Conservation (phyloP, 75 land plant genomes). For the Cupressus sempervirens region DNA sequence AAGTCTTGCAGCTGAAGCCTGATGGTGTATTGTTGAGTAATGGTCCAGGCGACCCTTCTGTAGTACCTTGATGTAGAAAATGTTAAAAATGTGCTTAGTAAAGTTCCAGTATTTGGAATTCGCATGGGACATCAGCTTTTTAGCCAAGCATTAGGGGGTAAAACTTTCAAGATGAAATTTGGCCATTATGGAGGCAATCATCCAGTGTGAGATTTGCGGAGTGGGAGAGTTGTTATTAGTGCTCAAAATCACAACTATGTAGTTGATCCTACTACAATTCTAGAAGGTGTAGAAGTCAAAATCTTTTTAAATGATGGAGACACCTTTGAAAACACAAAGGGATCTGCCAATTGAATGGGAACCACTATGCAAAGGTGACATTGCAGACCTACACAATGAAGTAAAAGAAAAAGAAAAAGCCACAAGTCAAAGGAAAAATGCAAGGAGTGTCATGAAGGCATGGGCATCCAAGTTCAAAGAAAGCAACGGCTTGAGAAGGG, state of each 20-base stretch:
- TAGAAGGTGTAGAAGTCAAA: conserved; percentile 83
- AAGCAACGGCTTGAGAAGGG: too few relatives aligned
- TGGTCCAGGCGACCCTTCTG: conserved; percentile 97
- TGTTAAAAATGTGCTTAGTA: conserved; percentile 72
- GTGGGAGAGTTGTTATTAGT: conserved; percentile 87
- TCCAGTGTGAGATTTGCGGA: conserved; percentile 73
- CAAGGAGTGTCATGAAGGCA: too few relatives aligned
- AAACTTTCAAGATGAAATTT: conserved; percentile 95
- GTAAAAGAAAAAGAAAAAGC: too few relatives aligned
- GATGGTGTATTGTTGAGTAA: conserved; percentile 96
- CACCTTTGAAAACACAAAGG: too few relatives aligned
- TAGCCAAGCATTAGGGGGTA: conserved; percentile 94
- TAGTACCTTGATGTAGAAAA: conserved; percentile 93
- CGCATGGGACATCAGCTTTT: conserved; percentile 98
- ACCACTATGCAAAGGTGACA: too few relatives aligned
- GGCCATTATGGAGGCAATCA: conserved; percentile 99
- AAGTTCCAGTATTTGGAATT: conserved; percentile 92
- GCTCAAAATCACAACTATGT: conserved; percentile 98
- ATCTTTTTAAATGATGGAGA: conserved; percentile 85
- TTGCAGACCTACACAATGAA: too few relatives aligned
- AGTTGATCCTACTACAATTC: conserved; percentile 82
- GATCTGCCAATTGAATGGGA: too few relatives aligned
- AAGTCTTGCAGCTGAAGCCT: conserved; percentile 79
- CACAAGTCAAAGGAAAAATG: too few relatives aligned
- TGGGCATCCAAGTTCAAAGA: too few relatives aligned